Percentiles rank a stretch among this genome's conserved stretches.
phyloP scores from a whole-genome alignment of 352 stramenopile species.

The Globisporangium takayamanum region DNA sequence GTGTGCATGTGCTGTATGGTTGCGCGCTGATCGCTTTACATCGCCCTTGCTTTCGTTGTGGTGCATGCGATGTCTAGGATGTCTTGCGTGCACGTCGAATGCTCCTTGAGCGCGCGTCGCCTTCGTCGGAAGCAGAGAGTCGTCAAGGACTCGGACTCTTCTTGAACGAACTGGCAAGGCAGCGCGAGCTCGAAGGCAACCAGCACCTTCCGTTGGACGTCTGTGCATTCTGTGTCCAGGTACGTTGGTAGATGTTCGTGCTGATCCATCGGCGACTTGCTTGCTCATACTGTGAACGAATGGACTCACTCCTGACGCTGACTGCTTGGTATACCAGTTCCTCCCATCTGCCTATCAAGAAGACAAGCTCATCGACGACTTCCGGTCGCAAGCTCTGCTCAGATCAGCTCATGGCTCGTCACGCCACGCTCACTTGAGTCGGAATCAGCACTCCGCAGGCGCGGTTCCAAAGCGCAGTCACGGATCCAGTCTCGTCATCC shows the following conservation, averaged over 20 bases:
- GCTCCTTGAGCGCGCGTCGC: slow-evolving; percentile 35
- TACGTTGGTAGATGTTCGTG: not conserved
- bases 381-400: slow-evolving; percentile 20
- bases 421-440: slow-evolving; percentile 6
- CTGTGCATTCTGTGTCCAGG: slow-evolving; percentile 41
- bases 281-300: not conserved
- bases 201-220: slow-evolving; percentile 32
- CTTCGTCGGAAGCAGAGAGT: slow-evolving; percentile 15
- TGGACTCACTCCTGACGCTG: not conserved
- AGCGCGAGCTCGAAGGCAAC: slow-evolving; percentile 22
- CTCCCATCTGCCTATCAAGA: slow-evolving; percentile 40
- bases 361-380: slow-evolving; percentile 27
- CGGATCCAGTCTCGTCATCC: slow-evolving; percentile 47
- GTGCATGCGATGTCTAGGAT: slow-evolving; percentile 21
- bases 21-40: slow-evolving; percentile 5
- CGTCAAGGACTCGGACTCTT: slow-evolving; percentile 39
- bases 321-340: slow-evolving; percentile 21
- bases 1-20: not conserved
- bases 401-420: slow-evolving; percentile 9
- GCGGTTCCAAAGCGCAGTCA: slow-evolving; percentile 6
- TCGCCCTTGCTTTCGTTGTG: not conserved
- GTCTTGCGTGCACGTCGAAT: slow-evolving; percentile 47
- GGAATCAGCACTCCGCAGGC: slow-evolving; percentile 8
- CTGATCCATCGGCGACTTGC: not conserved
- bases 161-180: slow-evolving; percentile 30